Evolutionary conservation across 2,329 filamentous ascomycete species (phyloP), one percentile per base, ranked within the genome.

Genomic region (Hypoxylon sp.): DNA sequence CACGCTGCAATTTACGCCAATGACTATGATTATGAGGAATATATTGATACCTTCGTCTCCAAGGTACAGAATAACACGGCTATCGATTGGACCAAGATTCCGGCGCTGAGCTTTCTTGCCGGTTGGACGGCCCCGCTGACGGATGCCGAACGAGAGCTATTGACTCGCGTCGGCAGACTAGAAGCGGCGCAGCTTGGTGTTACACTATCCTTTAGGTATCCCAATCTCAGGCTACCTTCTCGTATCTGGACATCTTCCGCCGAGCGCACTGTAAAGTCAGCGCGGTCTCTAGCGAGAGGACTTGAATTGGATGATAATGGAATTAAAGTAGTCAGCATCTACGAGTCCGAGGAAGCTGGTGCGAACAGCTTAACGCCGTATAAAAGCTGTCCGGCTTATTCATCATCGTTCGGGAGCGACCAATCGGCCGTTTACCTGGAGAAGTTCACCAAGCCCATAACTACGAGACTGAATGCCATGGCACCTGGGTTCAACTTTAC

Each of bases 331-430:
- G 81, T 87, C 46, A 80, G 81, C 68, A 79, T 90, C 54, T 83
- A 83, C 66, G 88, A 90, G 74, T 83, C 83, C 19, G 74, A 85
- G 61, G 79, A 88, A 64, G 79, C 83, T 2, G 88, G 88, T 16
- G 88, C 88, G 7, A 81, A 90, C 72, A 82, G 78, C 48, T 76
- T 90, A 68, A 91, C 89, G 0, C 88, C 88, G 0, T 90, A 91
- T 77, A 85, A 87, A 74, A 83, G 83, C 39, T 91, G 89, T 70
- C 87, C 88, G 11, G 86, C 84, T 11, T 91, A 90, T 75, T 87
- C 84, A 14, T 63, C 64, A 12, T 67, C 67, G 2, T 80, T 81
- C 2, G 88, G 88, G 2, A 86, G 84, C 70, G 78, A 88, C 2
- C 83, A 90, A 75, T 83, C 83, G 0, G 70, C 78, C 9, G 75